Percentiles rank a stretch among this genome's conserved stretches.
Conservation (phyloP, 352 stramenopile genomes). For the Phytophthora nicotianae region DNA sequence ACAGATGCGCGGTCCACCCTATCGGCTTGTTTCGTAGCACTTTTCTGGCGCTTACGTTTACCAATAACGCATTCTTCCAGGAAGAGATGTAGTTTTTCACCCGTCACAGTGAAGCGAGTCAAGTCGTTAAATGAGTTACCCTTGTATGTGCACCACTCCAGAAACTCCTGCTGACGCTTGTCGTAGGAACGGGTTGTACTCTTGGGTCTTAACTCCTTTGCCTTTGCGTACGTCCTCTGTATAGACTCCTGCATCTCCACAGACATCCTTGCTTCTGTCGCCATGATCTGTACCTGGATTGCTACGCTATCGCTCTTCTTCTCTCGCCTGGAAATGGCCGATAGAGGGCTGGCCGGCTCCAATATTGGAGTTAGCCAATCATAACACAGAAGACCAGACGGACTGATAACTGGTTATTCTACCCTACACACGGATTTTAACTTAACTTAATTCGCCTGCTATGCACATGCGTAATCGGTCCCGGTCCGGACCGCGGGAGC, state of each 20-base stretch:
- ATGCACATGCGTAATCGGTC: too few relatives aligned
- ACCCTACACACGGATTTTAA: too few relatives aligned
- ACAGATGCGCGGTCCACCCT: background rate
- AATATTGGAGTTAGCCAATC: too few relatives aligned
- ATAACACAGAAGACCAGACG: too few relatives aligned
- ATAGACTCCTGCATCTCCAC: background rate
- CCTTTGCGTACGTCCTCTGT: background rate
- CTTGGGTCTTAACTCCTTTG: background rate
- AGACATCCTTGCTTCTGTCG: too few relatives aligned
- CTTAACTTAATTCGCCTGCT: too few relatives aligned
- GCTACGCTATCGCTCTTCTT: too few relatives aligned
- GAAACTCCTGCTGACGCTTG: background rate
- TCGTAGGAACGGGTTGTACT: background rate
- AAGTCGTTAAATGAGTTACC: background rate
- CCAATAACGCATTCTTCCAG: constrained; percentile 9
- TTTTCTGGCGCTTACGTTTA: background rate
- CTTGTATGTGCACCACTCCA: background rate
- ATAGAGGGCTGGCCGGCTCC: too few relatives aligned
- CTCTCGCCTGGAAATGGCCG: too few relatives aligned
- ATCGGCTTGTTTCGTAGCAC: background rate
- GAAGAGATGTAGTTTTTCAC: constrained; percentile 9
- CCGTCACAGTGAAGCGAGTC: constrained; percentile 3
- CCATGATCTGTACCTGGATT: too few relatives aligned
- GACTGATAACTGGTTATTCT: too few relatives aligned
- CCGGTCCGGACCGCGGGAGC: too few relatives aligned